phyloP scores from a whole-genome alignment of 805 yeast species.

The Wickerhamiella alocasiicola region DNA sequence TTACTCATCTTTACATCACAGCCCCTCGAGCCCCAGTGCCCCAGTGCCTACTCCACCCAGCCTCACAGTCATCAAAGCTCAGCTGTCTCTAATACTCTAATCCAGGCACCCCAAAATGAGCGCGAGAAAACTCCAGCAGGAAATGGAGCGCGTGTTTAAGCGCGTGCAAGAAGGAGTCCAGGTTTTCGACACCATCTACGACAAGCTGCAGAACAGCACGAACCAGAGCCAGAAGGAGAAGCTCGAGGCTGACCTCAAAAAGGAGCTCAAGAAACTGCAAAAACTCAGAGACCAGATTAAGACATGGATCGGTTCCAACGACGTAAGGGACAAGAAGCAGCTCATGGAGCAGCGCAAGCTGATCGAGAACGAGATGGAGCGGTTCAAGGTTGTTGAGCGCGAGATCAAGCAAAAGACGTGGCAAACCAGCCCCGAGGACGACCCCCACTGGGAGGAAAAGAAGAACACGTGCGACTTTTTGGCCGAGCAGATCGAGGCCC shows the following conservation, averaged over 20 bases:
- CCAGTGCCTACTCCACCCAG: not conserved
- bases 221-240: conserved; percentile 86
- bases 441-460: conserved; percentile 72
- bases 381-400: conserved; percentile 88
- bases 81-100: not conserved
- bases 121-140: conserved; percentile 31
- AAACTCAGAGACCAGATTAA: conserved; percentile 90
- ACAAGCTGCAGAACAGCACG: conserved; percentile 69
- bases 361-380: conserved; percentile 70
- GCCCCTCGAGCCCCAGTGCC: too few relatives aligned
- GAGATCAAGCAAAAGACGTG: conserved; percentile 88
- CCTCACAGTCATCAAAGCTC: not conserved
- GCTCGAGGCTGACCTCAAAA: conserved; percentile 75
- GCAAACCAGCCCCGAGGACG: conserved; percentile 58
- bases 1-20: too few relatives aligned
- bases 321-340: conserved; percentile 78
- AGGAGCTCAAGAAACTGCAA: conserved; percentile 89
- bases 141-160: conserved; percentile 85
- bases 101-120: conserved; percentile 25
- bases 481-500: conserved; percentile 59
- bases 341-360: conserved; percentile 61
- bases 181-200: conserved; percentile 74
- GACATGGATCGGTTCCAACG: conserved; percentile 84
- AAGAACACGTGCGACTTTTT: conserved; percentile 60
- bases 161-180: conserved; percentile 86